These are phyloP conservation scores for Penicillium atrosanguineum DNA, from an alignment of 495 filamentous ascomycete genomes.

Conservation along the genomic window DNA sequence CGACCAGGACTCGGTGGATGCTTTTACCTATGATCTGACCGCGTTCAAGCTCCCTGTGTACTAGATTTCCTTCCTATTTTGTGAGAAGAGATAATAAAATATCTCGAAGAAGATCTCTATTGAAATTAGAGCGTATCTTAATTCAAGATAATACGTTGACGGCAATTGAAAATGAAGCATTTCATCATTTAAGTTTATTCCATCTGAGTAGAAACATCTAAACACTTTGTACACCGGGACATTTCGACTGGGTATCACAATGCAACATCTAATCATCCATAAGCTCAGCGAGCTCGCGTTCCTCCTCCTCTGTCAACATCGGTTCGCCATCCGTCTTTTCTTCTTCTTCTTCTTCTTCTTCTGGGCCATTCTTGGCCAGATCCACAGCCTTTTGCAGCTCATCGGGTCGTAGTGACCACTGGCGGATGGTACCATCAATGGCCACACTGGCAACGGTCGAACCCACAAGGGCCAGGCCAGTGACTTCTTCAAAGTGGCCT, in stretches of 20 bases:
- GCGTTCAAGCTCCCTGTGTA: no score
- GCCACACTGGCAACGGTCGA: slow-evolving; percentile 70
- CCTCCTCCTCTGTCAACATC: slow-evolving; percentile 75
- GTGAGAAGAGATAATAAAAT: no score
- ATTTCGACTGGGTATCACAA: slow-evolving; percentile 15
- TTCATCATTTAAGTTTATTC: background rate
- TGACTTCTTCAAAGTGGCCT: slow-evolving; percentile 93
- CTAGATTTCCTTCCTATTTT: no score
- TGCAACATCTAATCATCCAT: slow-evolving; percentile 61
- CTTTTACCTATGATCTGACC: no score
- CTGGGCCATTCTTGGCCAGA: slow-evolving; percentile 53
- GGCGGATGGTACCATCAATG: slow-evolving; percentile 84
- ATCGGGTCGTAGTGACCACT: slow-evolving; percentile 67
- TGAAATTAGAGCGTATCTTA: no score
- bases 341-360: slow-evolving; percentile 49
- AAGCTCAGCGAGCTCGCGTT: slow-evolving; percentile 80
- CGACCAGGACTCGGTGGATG: no score
- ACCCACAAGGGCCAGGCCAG: slow-evolving; percentile 65
- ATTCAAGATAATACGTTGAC: no score
- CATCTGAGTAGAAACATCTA: background rate
- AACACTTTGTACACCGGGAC: background rate
- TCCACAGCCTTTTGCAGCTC: slow-evolving; percentile 63
- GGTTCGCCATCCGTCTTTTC: slow-evolving; percentile 43
- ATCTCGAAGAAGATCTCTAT: no score
- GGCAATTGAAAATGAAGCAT: background rate